Base-by-base conservation (phyloP, 345 rosid species). In the Gossypium raimondii region DNA sequence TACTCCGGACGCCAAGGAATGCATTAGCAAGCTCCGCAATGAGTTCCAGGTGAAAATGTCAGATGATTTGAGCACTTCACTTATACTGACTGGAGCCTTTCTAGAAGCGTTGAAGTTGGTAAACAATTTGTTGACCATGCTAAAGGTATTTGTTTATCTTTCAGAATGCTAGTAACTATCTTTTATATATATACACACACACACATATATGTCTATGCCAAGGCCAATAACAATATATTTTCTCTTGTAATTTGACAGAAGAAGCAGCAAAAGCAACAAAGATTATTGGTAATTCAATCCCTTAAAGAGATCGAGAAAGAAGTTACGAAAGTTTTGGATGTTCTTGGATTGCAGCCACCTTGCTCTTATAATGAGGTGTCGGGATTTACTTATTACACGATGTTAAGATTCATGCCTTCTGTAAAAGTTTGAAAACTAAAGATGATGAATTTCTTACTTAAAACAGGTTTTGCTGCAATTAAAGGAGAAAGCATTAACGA, bases 31-130 rank as follows among this genome's bases (percentile, higher is more conserved):
- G 76, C 82, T 93, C 45, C 79, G 24, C 25, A 82, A 64, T 73
- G 97, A 93, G 58, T 91, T 93, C 78, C 82, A 89, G 44, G 72
- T 77, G 55, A 95, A 89, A 77, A 87, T 95, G 93, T 82, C 85
- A 27, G 97, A 95, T 79, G 94, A 95, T 80, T 82, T 95, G 86
- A 86, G 83, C 82, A 90, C 98, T 83, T 63, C 82, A 90, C 98
- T 83, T 63, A 78, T 92, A 62, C 85, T 94, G 50, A 92, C 92
- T 7, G 98, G 97, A 74, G 89, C 93, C 59, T 91, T 91, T 78
- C 91, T 85, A 77, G 98, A 94, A 47, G 92, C 89, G 12, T 60
- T 95, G 90, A 93, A 90, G 82, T 83, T 86, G 70, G 80, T 93
- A 78, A 95, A 95, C 75, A 82, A 83, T 78, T 83, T 88, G 11